These are phyloP conservation scores for Acanthamoeba lenticulata DNA, from an alignment of 208 protist species.

Conservation along the genomic window DNA sequence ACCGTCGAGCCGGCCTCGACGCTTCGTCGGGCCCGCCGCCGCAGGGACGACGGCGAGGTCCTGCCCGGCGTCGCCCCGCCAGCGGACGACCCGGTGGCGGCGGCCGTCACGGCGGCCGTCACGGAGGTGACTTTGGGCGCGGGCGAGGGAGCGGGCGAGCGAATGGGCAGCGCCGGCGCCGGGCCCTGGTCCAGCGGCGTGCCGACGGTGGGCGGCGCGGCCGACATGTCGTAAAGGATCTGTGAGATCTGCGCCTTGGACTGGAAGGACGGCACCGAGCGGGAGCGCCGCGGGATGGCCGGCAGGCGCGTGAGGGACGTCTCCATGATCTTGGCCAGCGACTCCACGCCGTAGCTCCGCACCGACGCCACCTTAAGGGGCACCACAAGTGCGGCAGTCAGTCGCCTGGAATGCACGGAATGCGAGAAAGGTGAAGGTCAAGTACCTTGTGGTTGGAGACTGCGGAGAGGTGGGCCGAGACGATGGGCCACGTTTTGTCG, in stretches of 20 bases:
- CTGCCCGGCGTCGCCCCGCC: conserved; percentile 49
- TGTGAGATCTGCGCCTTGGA: conserved; percentile 49
- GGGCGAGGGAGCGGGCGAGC: background rate
- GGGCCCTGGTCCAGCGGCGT: background rate
- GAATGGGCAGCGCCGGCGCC: background rate
- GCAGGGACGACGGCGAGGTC: conserved; percentile 49
- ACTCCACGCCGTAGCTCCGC: conserved; percentile 31
- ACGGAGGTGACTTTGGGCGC: background rate
- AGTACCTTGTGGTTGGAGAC: conserved; percentile 65
- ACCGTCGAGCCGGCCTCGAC: too few species aligned
- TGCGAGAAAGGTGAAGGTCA: background rate
- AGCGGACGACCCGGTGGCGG: too few species aligned
- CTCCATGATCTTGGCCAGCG: conserved; percentile 61
- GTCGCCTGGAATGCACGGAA: background rate
- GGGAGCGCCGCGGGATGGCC: background rate
- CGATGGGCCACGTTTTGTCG: conserved; percentile 73
- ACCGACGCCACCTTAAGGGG: conserved; percentile 9
- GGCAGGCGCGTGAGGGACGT: conserved; percentile 33
- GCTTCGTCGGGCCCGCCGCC: too few species aligned
- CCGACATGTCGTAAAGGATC: conserved; percentile 43
- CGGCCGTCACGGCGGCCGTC: too few species aligned
- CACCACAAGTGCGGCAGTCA: background rate
- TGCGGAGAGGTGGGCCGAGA: conserved; percentile 63
- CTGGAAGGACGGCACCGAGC: conserved; percentile 43
- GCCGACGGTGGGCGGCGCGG: background rate